Evolutionary conservation across 306 rosid species (phyloP), one percentile per base, ranked within the genome.

Genomic region (Hylodesmum podocarpum): DNA sequence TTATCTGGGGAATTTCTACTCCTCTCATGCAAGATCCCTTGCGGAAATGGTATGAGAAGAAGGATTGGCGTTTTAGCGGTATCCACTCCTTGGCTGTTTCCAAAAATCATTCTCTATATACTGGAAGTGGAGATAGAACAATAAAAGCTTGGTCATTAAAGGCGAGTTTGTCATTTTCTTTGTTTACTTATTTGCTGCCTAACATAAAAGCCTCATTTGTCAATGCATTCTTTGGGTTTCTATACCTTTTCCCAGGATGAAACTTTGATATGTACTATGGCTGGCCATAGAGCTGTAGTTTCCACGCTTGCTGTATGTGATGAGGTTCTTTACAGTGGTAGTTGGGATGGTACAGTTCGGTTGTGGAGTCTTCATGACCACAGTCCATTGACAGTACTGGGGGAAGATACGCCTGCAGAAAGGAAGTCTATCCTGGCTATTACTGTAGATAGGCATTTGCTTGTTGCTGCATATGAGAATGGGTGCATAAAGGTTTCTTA

Each of bases 61-160:
- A 90, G 82, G 98, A 94, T 90, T 92, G 98, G 98, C 96, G 98
- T 77, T 94, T 81, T 68, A 90, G 91, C 64, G 98, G 98, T 25
- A 94, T 94, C 81, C 98, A 92, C 83, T 86, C 93, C 53, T 22
- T 94, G 89, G 71, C 85, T 80, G 80, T 80, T 83, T 90, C 83
- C 11, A 72, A 78, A 84, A 86, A 69, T 70, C 85, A 75, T 66
- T 85, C 70, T 78, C 78, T 94, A 44, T 92, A 94, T 75, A 84
- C 96, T 6, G 98, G 96, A 73, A 84, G 97, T 61, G 98, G 98
- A 54, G 98, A 94, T 77, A 90, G 85, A 86, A 81, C 92, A 73
- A 87, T 94, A 62, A 94, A 92, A 86, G 96, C 87, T 40, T 94
- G 98, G 98, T 87, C 88, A 74, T 46, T 90, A 41, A 78, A 53